Base-by-base conservation (phyloP, 306 rosid species). In the Cicer pinnatifidum region DNA sequence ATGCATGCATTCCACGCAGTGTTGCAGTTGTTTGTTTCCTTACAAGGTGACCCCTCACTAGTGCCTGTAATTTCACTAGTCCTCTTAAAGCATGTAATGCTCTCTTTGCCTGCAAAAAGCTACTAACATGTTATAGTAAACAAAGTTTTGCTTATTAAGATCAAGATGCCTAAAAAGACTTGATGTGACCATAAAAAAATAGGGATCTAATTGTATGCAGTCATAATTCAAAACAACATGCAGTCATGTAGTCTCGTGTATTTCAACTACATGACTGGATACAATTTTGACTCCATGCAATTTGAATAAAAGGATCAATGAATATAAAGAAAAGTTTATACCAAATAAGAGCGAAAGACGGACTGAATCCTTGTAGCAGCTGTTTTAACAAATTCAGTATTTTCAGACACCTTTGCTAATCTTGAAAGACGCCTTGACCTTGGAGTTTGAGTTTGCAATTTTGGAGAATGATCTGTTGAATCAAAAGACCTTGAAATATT, bases 71-170 rank as follows among this genome's bases (percentile, higher is more conserved):
- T 88, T 91, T 94, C 51, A 94, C 99, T 63, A 94, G 71, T 65
- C 92, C 96, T 82, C 62, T 94, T 72, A 91, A 85, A 74, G 98
- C 98, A 76, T 84, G 90, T 67, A 94, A 82, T 59, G 98, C 97
- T 74, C 81, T 91, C 85, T 84, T 94, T 56, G 98, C 98, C 98
- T 94, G 65, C 65, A 59, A 59, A 28, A 28, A 28, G 35, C 35
- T 28, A 28, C 35, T 28, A 28, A 28, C 5, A 28, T 28, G 35
- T 28, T 28, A 28, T 28, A 28, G 35, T 28, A 28, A 28, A n/a
- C 7, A 54, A 23, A 54, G 3, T 53, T 8, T 2, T 53, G 12
- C 12, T 10, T 20, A 19, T 56, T 56, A 58, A 58, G 64, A 58
- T 28, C 1, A 58, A 58, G 8, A 57, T 45, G 96, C 96, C 96